Percentiles rank a stretch among this genome's conserved stretches.
Evolutionary conservation across 202 grass and related monocot species (phyloP).

Genomic region (Panicum virgatum): DNA sequence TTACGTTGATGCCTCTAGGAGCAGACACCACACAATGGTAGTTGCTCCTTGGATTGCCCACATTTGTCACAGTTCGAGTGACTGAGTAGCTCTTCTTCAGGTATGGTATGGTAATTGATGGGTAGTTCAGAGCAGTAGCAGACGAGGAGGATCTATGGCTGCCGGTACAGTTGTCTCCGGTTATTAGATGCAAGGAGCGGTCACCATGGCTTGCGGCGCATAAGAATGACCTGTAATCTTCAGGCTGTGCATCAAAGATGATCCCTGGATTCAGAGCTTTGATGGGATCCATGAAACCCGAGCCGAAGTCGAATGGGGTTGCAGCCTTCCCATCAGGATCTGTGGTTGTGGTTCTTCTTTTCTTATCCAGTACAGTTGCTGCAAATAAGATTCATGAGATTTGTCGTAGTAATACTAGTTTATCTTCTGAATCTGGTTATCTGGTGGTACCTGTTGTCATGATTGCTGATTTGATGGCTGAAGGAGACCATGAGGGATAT

Average conservation of each 20-base stretch:
- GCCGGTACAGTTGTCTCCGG: constrained; percentile 60
- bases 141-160: constrained; percentile 21
- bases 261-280: constrained; percentile 63
- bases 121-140: constrained; percentile 62
- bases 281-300: constrained; percentile 60
- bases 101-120: constrained; percentile 63
- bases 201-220: constrained; percentile 56
- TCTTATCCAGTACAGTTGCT: constrained; percentile 68
- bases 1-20: constrained; percentile 59
- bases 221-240: constrained; percentile 73
- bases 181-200: constrained; percentile 56
- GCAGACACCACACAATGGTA: constrained; percentile 51
- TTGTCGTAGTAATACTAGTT: neutral
- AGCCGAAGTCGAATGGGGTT: constrained; percentile 64
- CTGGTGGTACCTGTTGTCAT: constrained; percentile 72
- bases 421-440: neutral
- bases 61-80: constrained; percentile 63
- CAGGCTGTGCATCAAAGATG: constrained; percentile 58
- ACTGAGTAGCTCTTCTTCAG: constrained; percentile 54
- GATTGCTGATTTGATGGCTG: constrained; percentile 81
- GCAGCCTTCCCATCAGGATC: constrained; percentile 61
- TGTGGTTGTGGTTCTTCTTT: constrained; percentile 38
- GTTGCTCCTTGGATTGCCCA: constrained; percentile 32
- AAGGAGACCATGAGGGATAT: constrained; percentile 76
- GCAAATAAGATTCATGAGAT: constrained; percentile 36